Evolutionary conservation across 352 stramenopile genomes (phyloP).

Genomic region (Globisporangium carolinianum): DNA sequence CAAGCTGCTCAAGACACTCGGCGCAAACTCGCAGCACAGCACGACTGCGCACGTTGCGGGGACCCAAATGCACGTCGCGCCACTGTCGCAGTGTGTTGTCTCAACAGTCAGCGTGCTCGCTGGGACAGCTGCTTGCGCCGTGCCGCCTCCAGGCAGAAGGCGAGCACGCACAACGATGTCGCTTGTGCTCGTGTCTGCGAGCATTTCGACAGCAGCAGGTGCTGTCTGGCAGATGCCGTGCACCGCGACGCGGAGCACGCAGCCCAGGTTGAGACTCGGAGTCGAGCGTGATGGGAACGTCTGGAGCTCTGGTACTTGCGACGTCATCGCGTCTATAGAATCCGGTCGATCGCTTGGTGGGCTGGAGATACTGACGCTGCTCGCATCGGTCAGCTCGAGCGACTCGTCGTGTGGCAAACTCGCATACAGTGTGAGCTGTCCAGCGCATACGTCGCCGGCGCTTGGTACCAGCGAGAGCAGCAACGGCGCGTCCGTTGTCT

Average conservation of each 20-base stretch:
- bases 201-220: neutral
- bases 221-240: slow-evolving; percentile 3
- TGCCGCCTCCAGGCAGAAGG: neutral
- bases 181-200: neutral
- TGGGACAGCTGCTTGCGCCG: neutral
- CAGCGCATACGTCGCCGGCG: slow-evolving; percentile 1
- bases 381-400: too few relatives aligned
- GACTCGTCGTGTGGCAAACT: too few relatives aligned
- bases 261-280: slow-evolving; percentile 2
- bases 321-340: too few relatives aligned
- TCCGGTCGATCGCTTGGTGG: too few relatives aligned
- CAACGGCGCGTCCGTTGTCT: neutral
- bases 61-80: slow-evolving; percentile 1
- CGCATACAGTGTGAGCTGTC: neutral
- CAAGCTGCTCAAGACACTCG: slow-evolving; percentile 6
- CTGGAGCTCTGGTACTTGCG: too few relatives aligned
- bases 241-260: slow-evolving; percentile 1
- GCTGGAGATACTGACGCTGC: too few relatives aligned
- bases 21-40: slow-evolving; percentile 6
- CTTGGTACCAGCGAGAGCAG: neutral
- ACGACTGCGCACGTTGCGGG: neutral
- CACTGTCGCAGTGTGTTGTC: neutral
- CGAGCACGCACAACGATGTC: slow-evolving; percentile 1
- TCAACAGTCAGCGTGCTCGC: neutral
- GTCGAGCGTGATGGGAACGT: neutral